Conservation (phyloP, 352 stramenopile genomes). For the Phytophthora palmivora region DNA sequence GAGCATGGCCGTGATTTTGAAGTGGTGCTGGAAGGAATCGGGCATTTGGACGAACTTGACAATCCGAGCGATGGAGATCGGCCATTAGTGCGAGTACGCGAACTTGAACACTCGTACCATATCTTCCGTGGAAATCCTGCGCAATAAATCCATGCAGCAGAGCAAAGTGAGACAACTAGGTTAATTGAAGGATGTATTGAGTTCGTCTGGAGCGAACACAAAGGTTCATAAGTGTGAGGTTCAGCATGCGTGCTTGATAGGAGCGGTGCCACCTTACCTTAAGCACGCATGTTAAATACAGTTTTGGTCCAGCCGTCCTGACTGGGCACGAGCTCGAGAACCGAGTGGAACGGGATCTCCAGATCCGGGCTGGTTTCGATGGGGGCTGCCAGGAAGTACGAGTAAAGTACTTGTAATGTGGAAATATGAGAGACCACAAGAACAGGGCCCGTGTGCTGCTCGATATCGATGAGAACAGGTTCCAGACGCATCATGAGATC, state of each 20-base stretch:
- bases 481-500: constrained; percentile 94
- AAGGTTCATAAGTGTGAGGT: constrained; percentile 32
- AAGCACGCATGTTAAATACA: constrained; percentile 83
- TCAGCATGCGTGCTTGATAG: constrained; percentile 16
- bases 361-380: constrained; percentile 80
- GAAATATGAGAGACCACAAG: constrained; percentile 89
- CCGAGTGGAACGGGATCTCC: constrained; percentile 88
- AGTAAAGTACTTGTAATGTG: constrained; percentile 88
- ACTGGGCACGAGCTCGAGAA: constrained; percentile 82
- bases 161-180: constrained; percentile 25
- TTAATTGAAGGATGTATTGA: constrained; percentile 28
- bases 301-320: constrained; percentile 86
- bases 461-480: constrained; percentile 94
- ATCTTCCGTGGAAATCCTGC: constrained; percentile 51
- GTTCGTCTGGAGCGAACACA: constrained; percentile 12
- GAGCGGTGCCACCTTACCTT: constrained; percentile 19
- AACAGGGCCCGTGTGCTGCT: constrained; percentile 87
- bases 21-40: constrained; percentile 71
- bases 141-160: constrained; percentile 19
- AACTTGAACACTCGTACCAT: constrained; percentile 57
- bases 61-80: constrained; percentile 54
- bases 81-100: constrained; percentile 41
- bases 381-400: constrained; percentile 84
- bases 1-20: constrained; percentile 69
- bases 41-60: constrained; percentile 66